Percentiles rank a stretch among this genome's conserved stretches.
phyloP scores from a whole-genome alignment of 192 early-diverging fungal species.

The Entomortierella lignicola region DNA sequence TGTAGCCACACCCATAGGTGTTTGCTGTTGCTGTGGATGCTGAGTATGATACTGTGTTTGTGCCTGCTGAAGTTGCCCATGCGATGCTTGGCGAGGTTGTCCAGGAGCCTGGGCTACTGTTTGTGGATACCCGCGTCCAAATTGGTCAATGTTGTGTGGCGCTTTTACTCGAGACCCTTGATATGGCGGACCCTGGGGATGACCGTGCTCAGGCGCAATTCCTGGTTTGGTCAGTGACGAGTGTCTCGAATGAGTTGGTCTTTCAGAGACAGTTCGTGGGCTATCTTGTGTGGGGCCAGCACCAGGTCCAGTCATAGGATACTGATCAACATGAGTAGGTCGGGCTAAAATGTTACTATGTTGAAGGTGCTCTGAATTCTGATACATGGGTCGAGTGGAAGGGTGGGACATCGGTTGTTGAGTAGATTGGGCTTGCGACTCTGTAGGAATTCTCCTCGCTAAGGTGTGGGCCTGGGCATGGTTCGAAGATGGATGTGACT shows the following conservation, averaged over 20 bases:
- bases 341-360: constrained; percentile 1
- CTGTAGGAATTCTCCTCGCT: not conserved
- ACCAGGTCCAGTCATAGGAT: not conserved
- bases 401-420: not conserved
- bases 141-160: constrained; percentile 3
- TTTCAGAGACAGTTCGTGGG: constrained; percentile 15
- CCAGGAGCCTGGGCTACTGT: not conserved
- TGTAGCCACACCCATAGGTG: not conserved
- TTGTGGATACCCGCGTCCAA: constrained; percentile 8
- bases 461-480: not conserved
- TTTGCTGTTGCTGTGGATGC: constrained; percentile 27
- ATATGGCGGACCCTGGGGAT: constrained; percentile 9
- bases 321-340: constrained; percentile 16
- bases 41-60: not conserved
- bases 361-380: constrained; percentile 4
- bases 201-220: constrained; percentile 3
- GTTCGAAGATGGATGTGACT: not conserved
- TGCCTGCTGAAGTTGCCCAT: not conserved
- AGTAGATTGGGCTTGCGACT: not conserved
- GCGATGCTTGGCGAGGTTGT: not conserved
- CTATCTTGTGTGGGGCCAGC: not conserved
- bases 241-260: constrained; percentile 39
- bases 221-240: constrained; percentile 33
- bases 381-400: not conserved
- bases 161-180: not conserved